Evolutionary conservation across 495 filamentous ascomycete genomes (phyloP).

Genomic region (Podospora didyma): DNA sequence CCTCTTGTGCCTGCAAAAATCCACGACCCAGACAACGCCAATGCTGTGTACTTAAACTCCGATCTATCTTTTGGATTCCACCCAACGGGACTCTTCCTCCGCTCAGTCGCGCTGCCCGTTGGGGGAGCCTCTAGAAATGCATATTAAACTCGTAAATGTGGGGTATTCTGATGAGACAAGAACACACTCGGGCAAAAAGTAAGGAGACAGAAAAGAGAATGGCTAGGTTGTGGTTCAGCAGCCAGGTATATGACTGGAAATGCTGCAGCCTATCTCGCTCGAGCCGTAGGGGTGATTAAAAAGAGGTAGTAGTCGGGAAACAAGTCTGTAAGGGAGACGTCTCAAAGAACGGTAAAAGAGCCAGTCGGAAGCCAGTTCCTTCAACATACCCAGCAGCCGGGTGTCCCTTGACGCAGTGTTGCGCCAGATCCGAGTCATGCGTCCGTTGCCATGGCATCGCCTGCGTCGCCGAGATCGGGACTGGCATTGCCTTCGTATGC

Average conservation of each 20-base stretch:
- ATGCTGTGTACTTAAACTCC: constrained; percentile 12
- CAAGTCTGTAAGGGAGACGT: neutral
- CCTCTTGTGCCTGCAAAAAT: neutral
- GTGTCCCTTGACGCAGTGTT: neutral
- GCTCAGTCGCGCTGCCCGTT: neutral
- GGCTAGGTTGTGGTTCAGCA: too few relatives aligned
- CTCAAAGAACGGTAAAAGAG: constrained; percentile 2
- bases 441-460: neutral
- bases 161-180: constrained; percentile 6
- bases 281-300: neutral
- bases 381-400: neutral
- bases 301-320: constrained; percentile 8
- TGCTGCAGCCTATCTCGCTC: neutral
- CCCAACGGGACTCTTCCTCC: neutral
- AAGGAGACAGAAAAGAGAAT: neutral
- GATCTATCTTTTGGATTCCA: neutral
- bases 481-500: constrained; percentile 51
- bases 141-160: constrained; percentile 12
- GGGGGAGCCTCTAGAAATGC: constrained; percentile 5
- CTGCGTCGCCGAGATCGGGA: constrained; percentile 2
- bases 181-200: constrained; percentile 3
- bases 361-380: neutral
- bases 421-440: constrained; percentile 5
- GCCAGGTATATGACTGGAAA: neutral
- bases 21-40: constrained; percentile 1